Conservation (phyloP, 495 filamentous ascomycete genomes). For the Lasiosphaeria ovina region DNA sequence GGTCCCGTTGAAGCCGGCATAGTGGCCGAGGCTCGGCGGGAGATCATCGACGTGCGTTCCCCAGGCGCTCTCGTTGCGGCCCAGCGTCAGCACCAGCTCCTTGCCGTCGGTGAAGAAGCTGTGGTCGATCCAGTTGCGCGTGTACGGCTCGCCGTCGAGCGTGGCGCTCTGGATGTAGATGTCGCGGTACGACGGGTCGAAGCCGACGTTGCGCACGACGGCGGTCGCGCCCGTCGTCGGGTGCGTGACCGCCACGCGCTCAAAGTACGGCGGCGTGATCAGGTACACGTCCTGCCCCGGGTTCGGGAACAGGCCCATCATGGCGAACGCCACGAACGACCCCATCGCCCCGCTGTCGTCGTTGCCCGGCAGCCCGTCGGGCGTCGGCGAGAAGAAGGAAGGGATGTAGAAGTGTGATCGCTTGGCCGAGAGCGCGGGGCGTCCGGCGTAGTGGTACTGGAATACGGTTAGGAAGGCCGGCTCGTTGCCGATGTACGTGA, state of each 20-base stretch:
- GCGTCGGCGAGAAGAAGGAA: conserved; percentile 58
- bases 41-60: conserved; percentile 62
- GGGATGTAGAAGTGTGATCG: conserved; percentile 68
- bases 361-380: conserved; percentile 65
- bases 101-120: conserved; percentile 71
- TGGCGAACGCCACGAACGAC: conserved; percentile 64
- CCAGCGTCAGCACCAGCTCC: conserved; percentile 65
- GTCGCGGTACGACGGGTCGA: conserved; percentile 60
- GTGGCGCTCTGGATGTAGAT: conserved; percentile 71
- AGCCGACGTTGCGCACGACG: conserved; percentile 57
- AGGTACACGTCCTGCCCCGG: conserved; percentile 75
- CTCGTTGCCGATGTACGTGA: conserved; percentile 73
- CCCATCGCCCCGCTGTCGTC: conserved; percentile 75
- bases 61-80: conserved; percentile 66
- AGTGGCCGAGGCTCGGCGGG: conserved; percentile 54
- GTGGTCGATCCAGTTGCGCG: conserved; percentile 70
- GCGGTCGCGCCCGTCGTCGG: conserved; percentile 62
- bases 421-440: conserved; percentile 61
- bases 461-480: conserved; percentile 67
- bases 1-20: conserved; percentile 33
- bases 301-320: conserved; percentile 74
- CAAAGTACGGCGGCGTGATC: conserved; percentile 66
- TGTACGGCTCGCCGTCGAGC: conserved; percentile 63
- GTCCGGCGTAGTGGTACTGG: conserved; percentile 69
- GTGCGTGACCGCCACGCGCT: conserved; percentile 59